These are phyloP conservation scores for Nymphaea thermarum DNA, from an alignment of 164 flowering plant genomes.

Conservation along the genomic window DNA sequence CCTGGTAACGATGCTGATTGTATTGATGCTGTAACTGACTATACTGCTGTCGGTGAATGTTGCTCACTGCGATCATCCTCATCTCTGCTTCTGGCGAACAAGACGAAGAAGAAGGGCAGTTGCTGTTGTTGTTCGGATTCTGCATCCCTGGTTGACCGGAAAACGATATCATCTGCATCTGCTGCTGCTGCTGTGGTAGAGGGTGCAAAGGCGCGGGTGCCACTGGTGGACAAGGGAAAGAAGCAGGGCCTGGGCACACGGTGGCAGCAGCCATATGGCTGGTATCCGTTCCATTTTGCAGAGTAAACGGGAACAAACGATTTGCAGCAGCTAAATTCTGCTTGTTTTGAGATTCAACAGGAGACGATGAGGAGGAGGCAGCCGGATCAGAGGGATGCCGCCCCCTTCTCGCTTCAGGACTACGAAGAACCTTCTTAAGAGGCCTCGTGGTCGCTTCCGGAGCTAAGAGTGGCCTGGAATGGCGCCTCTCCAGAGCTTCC, in stretches of 20 bases:
- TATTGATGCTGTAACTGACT: no score
- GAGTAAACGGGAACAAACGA: not conserved
- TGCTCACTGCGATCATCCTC: slow-evolving; percentile 10
- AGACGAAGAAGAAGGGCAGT: slow-evolving; percentile 8
- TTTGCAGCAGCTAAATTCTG: not conserved
- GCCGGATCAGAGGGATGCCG: not conserved
- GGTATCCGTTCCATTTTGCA: no score
- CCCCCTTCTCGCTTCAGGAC: slow-evolving; percentile 34
- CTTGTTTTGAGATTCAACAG: not conserved
- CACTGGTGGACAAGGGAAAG: slow-evolving; percentile 7
- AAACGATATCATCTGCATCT: slow-evolving; percentile 84
- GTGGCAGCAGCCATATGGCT: not conserved
- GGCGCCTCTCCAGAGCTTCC: slow-evolving; percentile 5
- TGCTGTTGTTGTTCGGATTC: slow-evolving; percentile 10
- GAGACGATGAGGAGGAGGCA: not conserved
- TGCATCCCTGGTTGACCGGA: slow-evolving; percentile 14
- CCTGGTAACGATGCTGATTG: slow-evolving; percentile 27
- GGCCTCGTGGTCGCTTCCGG: slow-evolving; percentile 55
- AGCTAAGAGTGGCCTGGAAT: slow-evolving; percentile 45
- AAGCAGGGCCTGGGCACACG: slow-evolving; percentile 3
- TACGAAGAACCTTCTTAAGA: slow-evolving; percentile 44
- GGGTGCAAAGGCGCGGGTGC: slow-evolving; percentile 8
- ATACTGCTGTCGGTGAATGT: no score
- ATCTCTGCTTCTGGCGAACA: not conserved
- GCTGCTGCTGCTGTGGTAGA: slow-evolving; percentile 13